Conservation (phyloP, 208 protist species). For the Wallacemonas collosoma region DNA sequence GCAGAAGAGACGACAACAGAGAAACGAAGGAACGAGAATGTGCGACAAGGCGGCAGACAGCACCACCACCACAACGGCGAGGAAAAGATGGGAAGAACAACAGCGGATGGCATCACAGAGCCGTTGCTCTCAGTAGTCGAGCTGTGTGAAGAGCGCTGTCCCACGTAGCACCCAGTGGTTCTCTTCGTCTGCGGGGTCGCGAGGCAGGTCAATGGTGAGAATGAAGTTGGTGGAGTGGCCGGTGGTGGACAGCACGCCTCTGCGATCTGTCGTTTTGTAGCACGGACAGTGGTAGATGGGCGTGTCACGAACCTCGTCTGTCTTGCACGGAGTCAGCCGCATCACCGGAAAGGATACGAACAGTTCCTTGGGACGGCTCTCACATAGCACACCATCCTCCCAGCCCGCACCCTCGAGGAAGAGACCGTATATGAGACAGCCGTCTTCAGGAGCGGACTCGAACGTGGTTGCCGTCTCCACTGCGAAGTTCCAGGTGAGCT, state of each 20-base stretch:
- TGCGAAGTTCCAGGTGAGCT: slow-evolving; percentile 94
- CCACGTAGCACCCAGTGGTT: slow-evolving; percentile 93
- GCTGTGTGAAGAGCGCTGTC: slow-evolving; percentile 89
- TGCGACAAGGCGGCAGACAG: too few relatives aligned
- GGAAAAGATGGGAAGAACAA: neutral
- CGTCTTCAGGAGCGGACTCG: slow-evolving; percentile 66
- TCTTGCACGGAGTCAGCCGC: slow-evolving; percentile 55
- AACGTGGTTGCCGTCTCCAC: slow-evolving; percentile 44
- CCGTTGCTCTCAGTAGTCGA: slow-evolving; percentile 69
- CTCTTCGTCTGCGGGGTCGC: slow-evolving; percentile 53
- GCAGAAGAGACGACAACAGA: too few relatives aligned
- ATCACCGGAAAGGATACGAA: slow-evolving; percentile 90
- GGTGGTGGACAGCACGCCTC: slow-evolving; percentile 96
- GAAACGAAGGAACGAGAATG: too few relatives aligned
- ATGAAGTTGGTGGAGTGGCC: slow-evolving; percentile 98
- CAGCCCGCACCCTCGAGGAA: slow-evolving; percentile 92
- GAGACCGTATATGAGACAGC: slow-evolving; percentile 91
- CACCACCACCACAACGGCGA: neutral
- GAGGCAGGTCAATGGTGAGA: slow-evolving; percentile 88
- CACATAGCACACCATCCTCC: slow-evolving; percentile 71
- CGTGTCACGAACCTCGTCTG: slow-evolving; percentile 49
- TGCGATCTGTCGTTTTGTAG: slow-evolving; percentile 95
- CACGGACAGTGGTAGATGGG: slow-evolving; percentile 92
- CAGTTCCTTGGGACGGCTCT: slow-evolving; percentile 92
- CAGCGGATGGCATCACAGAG: neutral